phyloP scores from a whole-genome alignment of 345 rosid species.

The Brassica incana region DNA sequence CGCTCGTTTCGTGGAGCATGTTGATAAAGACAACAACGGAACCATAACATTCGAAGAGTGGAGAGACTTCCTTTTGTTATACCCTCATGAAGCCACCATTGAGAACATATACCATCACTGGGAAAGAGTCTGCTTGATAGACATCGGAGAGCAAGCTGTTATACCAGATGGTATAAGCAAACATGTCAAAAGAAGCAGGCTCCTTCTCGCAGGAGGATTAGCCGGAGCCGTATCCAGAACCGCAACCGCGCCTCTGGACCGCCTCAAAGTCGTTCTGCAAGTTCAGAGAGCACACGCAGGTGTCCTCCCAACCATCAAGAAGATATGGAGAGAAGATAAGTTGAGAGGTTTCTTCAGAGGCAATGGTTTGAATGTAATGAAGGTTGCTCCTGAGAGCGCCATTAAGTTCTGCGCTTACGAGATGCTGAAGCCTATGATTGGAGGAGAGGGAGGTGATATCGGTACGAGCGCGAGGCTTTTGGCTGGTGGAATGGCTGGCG shows the following conservation, averaged over 20 bases:
- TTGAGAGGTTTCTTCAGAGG: slow-evolving; percentile 86
- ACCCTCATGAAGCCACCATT: slow-evolving; percentile 95
- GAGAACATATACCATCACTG: slow-evolving; percentile 92
- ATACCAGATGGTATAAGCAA: slow-evolving; percentile 94
- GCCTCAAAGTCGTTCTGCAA: slow-evolving; percentile 84
- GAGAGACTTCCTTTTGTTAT: slow-evolving; percentile 94
- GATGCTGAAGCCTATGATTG: slow-evolving; percentile 69
- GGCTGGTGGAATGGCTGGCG: slow-evolving; percentile 96
- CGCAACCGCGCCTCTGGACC: slow-evolving; percentile 94
- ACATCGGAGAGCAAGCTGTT: slow-evolving; percentile 95
- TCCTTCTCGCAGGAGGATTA: slow-evolving; percentile 88
- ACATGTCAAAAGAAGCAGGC: slow-evolving; percentile 74
- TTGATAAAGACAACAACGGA: slow-evolving; percentile 96
- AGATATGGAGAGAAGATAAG: slow-evolving; percentile 78
- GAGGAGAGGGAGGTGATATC: slow-evolving; percentile 59
- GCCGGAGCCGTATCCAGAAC: slow-evolving; percentile 98
- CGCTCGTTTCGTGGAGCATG: slow-evolving; percentile 95
- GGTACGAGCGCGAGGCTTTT: slow-evolving; percentile 81
- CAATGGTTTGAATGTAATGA: slow-evolving; percentile 88
- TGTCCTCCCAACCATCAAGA: slow-evolving; percentile 61
- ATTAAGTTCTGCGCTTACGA: slow-evolving; percentile 91
- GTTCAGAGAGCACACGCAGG: slow-evolving; percentile 70
- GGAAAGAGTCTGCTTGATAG: slow-evolving; percentile 91
- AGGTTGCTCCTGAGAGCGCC: slow-evolving; percentile 99
- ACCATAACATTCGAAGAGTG: slow-evolving; percentile 98